Evolutionary conservation across 805 yeast species (phyloP).

Genomic region (Metschnikowia anglica): DNA sequence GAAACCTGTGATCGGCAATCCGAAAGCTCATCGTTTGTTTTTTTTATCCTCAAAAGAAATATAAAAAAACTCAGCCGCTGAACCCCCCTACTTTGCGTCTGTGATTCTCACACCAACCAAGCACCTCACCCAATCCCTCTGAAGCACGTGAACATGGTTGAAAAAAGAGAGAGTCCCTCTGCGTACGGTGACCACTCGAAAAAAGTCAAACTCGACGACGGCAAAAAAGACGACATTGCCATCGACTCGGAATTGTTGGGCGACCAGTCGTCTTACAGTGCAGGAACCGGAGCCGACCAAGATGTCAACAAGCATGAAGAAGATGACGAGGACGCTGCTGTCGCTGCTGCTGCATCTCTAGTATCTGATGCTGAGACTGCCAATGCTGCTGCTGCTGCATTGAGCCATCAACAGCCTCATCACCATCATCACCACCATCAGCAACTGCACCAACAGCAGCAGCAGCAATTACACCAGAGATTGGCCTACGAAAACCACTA

Average conservation of each 20-base stretch:
- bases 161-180: conserved; percentile 20
- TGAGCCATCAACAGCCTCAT: conserved; percentile 26
- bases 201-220: conserved; percentile 17
- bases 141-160: conserved; percentile 17
- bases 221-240: conserved; percentile 27
- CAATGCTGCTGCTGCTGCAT: conserved; percentile 25
- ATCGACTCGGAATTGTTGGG: conserved; percentile 45
- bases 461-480: conserved; percentile 22
- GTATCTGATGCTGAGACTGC: conserved; percentile 28
- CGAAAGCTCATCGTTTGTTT: background rate
- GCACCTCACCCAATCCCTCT: background rate
- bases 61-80: conserved; percentile 2
- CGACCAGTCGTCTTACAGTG: conserved; percentile 36
- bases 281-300: conserved; percentile 11
- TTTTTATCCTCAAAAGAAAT: background rate
- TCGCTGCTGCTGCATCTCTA: conserved; percentile 31
- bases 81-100: background rate
- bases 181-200: conserved; percentile 18
- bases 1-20: too few species aligned
- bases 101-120: background rate
- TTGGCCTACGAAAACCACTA: conserved; percentile 22
- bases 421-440: conserved; percentile 24
- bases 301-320: conserved; percentile 17
- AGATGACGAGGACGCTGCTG: conserved; percentile 26
- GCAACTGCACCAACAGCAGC: conserved; percentile 21